Conservation (phyloP, 306 rosid genomes). For the Acmispon strigosus region DNA sequence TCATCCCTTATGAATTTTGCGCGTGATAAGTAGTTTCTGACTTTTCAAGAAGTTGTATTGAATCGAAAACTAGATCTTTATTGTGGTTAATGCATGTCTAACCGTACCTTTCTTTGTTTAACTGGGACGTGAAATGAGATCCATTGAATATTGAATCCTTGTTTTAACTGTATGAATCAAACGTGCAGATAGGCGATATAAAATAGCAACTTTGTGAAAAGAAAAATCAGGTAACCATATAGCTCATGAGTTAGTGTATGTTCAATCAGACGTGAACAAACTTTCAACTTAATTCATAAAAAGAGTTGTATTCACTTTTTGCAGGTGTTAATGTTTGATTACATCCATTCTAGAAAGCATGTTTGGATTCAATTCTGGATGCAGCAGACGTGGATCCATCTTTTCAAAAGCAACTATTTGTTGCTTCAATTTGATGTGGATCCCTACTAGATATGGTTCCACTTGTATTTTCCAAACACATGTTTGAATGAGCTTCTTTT, state of each 20-base stretch:
- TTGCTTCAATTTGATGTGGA: no score
- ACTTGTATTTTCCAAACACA: no score
- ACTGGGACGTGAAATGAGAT: neutral
- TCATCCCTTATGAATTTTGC: constrained; percentile 50
- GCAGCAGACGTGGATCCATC: no score
- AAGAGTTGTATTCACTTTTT: no score
- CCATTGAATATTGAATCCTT: neutral
- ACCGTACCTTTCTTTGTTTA: neutral
- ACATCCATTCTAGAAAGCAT: no score
- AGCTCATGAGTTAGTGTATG: neutral
- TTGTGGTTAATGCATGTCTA: constrained; percentile 28
- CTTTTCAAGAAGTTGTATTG: constrained; percentile 27
- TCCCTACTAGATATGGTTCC: no score
- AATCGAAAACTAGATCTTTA: constrained; percentile 26
- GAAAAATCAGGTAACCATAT: neutral
- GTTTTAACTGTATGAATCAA: neutral
- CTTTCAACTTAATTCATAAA: no score
- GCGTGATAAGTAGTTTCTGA: constrained; percentile 47
- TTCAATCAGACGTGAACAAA: neutral
- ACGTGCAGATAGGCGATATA: neutral
- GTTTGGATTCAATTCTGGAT: no score
- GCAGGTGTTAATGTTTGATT: no score
- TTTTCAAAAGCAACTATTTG: no score
- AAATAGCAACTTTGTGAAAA: neutral
- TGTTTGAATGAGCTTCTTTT: no score